Evolutionary conservation across 2,329 filamentous ascomycete genomes (phyloP), one percentile per base, ranked within the genome.

Genomic region (Cercospora zeina): DNA sequence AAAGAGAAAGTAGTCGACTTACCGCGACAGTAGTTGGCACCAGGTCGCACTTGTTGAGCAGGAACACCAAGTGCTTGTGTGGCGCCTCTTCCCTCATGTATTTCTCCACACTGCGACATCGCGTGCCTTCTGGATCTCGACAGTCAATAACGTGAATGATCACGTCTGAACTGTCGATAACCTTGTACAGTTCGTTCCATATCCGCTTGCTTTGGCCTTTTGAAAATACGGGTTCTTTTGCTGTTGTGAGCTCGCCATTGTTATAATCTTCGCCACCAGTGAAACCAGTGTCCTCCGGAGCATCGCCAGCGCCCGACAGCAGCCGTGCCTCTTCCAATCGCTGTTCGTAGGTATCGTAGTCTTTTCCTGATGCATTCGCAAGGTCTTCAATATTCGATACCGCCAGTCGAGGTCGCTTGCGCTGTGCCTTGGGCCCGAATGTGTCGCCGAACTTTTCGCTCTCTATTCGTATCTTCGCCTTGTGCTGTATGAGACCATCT

Each of bases 141-240:
- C 93, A 92, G 76, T 97, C 93, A 1, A 96, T 80, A 13, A 96
- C 90, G 72, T 97, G 95, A n/a, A 99, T 89, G 50, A 99, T 87
- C 36, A 99, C 93, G 77, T 99, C 95, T 9, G 90, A 95, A 2
- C 91, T 96, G 78, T 97, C 93, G 65, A 97, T 95, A 71, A 95
- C 92, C 78, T 96, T 96, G 71, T 76, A 89, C 47, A 97, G 80
- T 75, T 99, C 93, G 78, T 97, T 97, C 93, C 91, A 96, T 69
- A 96, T 96, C 68, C 95, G 85, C 78, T 96, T 96, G 73, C 89
- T 93, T 76, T 96, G 93, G 16, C 95, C 95, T 79, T 97, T 97
- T 70, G 85, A 89, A 78, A 97, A 97, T 63, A 97, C 90, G 39
- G 93, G 88, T 66, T 83, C 81, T 50, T 77, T 71, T n/a, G 81